A percentile compares a stretch with the other conserved stretches of the same genome.
phyloP scores from a whole-genome alignment of 768 basidiomycete genomes.

The Pulveroboletus sp. region DNA sequence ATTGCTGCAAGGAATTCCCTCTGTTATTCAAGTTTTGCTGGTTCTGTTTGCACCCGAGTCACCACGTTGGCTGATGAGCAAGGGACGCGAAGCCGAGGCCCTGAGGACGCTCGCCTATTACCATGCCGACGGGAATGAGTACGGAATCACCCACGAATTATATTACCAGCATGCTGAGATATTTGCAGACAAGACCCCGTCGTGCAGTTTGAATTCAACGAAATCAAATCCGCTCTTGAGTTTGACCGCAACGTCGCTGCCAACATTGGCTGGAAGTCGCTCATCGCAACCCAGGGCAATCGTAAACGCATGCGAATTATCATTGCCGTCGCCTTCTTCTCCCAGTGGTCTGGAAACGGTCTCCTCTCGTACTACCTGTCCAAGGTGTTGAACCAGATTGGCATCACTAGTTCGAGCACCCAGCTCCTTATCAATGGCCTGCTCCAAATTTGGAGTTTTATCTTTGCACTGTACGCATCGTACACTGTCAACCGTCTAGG shows the following conservation, averaged over 20 bases:
- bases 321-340: conserved; percentile 62
- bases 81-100: conserved; percentile 67
- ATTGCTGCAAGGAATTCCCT: conserved; percentile 64
- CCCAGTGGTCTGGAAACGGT: conserved; percentile 76
- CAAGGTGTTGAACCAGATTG: conserved; percentile 59
- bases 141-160: conserved; percentile 8
- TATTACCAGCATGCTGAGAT: not conserved
- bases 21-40: conserved; percentile 59
- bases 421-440: conserved; percentile 60
- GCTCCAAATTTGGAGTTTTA: conserved; percentile 43
- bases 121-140: conserved; percentile 73
- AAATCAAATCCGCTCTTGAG: conserved; percentile 77
- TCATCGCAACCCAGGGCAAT: conserved; percentile 65
- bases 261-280: conserved; percentile 63
- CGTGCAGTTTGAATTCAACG: conserved; percentile 69
- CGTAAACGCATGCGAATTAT: conserved; percentile 63
- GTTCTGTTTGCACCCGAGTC: conserved; percentile 75
- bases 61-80: conserved; percentile 76
- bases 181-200: conserved; percentile 50
- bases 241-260: conserved; percentile 56
- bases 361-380: conserved; percentile 73
- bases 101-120: conserved; percentile 70
- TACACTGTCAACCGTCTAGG: conserved; percentile 54
- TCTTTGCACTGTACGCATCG: conserved; percentile 13
- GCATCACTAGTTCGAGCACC: conserved; percentile 47